Evolutionary conservation across 1,139 yeast species (phyloP), one percentile per base, ranked within the genome.

Genomic region (Barnettozyma hawaiiensis): DNA sequence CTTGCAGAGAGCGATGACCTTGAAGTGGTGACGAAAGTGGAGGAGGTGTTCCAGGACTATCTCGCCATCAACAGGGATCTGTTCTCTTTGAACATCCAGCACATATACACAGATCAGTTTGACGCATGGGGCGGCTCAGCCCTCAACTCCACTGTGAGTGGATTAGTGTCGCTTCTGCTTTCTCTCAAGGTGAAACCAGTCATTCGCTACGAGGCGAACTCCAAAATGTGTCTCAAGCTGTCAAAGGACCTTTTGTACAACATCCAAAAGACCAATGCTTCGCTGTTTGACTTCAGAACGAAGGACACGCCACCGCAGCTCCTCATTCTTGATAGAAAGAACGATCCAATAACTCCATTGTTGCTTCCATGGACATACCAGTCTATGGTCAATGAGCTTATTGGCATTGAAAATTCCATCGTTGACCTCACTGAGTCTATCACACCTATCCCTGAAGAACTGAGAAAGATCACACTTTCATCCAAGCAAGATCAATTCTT

Each of bases 331-430:
- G 98, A 92, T 63, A 71, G 99, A 41, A 77, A 80, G 47, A 82
- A 79, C 57, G 99, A 92, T 62, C 97, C 97, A 1, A 71, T 90
- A 24, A 92, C 99, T 0, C 97, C 99, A 2, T 68, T 92, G 36
- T 65, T 92, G 38, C 77, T 83, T 32, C 98, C 97, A 2, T 92
- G 99, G 99, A 90, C 98, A 0, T 92, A 89, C 63, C 97, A 92
- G 59, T 86, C 97, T 2, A 92, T 94, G 98, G 86, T 92, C 15
- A 96, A 92, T 61, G 97, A 94, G 59, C 73, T 87, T 28, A 69
- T 92, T 32, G 95, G 92, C 2, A 85, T 92, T 46, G 67, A 71
- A 18, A 83, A 87, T 58, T 92, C 92, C 54, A 75, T 92, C 5
- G 96, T 87, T 3, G 81, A 79, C 49, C 62, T 90, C 42, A 66